Conservation (phyloP, 345 rosid species). For the Euphorbia pulcherrima region DNA sequence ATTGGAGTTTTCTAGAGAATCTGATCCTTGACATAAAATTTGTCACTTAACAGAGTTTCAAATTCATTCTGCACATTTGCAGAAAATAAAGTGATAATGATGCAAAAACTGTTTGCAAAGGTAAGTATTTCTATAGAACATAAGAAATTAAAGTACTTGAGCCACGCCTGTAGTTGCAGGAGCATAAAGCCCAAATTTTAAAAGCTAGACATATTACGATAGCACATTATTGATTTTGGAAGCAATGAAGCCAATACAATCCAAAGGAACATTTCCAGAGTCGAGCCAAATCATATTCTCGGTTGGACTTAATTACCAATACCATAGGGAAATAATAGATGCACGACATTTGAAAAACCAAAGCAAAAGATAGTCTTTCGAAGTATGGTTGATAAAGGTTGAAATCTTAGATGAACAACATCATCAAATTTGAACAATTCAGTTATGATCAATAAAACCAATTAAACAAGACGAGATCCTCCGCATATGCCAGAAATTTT, state of each 20-base stretch:
- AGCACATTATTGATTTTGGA: background rate
- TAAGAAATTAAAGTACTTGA: background rate
- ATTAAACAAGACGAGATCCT: background rate
- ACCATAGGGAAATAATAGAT: no score
- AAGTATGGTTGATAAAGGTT: background rate
- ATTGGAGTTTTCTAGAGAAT: no score
- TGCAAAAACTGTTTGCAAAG: no score
- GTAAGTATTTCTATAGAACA: no score
- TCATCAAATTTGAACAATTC: background rate
- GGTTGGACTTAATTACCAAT: background rate
- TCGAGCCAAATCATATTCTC: background rate
- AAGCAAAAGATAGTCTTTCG: background rate
- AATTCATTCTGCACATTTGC: no score
- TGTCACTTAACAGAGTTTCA: no score
- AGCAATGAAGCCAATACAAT: background rate
- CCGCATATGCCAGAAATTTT: background rate
- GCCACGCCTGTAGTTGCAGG: background rate
- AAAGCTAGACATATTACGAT: no score
- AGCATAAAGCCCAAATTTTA: background rate
- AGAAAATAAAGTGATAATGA: no score
- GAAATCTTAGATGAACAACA: background rate
- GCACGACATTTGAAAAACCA: no score
- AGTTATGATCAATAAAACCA: background rate
- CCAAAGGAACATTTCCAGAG: no score
- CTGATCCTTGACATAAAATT: no score